These are phyloP conservation scores for Ogataea glucozyma DNA, from an alignment of 805 yeast species.

Conservation along the genomic window DNA sequence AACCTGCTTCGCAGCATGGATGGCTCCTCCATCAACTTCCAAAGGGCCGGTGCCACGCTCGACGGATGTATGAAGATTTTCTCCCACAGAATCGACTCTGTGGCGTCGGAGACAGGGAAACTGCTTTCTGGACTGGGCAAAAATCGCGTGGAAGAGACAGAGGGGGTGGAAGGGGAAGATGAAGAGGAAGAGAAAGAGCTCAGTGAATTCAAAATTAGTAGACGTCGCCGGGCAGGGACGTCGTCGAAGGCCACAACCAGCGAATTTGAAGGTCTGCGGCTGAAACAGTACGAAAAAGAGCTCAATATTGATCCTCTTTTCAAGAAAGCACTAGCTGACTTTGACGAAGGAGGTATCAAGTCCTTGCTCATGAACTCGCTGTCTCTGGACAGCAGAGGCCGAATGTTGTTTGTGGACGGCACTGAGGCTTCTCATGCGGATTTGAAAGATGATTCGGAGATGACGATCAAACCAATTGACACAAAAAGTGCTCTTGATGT, in stretches of 20 bases:
- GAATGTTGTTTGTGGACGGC: conserved; percentile 66
- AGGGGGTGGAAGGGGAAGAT: conserved; percentile 21
- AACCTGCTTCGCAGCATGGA: conserved; percentile 42
- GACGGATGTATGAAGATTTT: conserved; percentile 56
- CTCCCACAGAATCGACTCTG: conserved; percentile 48
- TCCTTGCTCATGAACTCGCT: conserved; percentile 65
- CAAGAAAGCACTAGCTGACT: conserved; percentile 71
- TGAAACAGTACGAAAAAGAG: conserved; percentile 64
- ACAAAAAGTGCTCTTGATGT: not conserved
- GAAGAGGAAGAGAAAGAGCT: conserved; percentile 22
- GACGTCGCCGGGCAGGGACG: no score
- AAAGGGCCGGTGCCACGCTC: conserved; percentile 46
- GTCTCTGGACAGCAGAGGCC: conserved; percentile 49
- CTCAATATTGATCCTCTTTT: conserved; percentile 70
- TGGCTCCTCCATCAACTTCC: conserved; percentile 48
- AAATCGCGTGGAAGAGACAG: conserved; percentile 24
- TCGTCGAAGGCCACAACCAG: not conserved
- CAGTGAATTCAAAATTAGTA: not conserved
- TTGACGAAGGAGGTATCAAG: conserved; percentile 83
- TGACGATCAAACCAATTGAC: not conserved
- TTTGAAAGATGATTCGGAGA: not conserved
- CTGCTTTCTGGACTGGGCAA: conserved; percentile 69
- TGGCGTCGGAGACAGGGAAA: conserved; percentile 34
- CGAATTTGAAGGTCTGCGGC: conserved; percentile 47
- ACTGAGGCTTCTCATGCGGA: not conserved